Evolutionary conservation across 1,139 yeast genomes (phyloP), one percentile per base, ranked within the genome.

Genomic region (Candida sanyaensis): DNA sequence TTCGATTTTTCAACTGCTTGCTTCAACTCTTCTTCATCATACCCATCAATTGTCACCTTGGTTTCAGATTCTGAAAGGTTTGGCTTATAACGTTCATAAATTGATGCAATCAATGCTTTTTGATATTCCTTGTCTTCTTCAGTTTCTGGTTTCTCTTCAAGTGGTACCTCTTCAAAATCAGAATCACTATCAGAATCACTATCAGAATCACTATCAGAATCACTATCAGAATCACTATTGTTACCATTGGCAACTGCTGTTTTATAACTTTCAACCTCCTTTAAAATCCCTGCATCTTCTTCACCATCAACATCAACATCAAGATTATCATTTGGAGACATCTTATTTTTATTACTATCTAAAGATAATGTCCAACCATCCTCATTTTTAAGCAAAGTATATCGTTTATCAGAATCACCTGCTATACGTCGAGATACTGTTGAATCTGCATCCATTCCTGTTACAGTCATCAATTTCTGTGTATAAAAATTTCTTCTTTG

Each of bases 401-500:
- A 95, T 54, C 86, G 86, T 49, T 84, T 75, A 52, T 87, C 90
- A 53, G 80, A 83, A 55, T 90, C 96, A 37, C 97, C 89, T 0
- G 97, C 91, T n/a, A 93, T 80, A 52, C 98, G 73, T 49, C 80
- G 69, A 2, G 78, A 67, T 1, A 69, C 62, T 49, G 65, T 70
- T 1, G 80, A 80, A 43, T 66, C 73, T n/a, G 82, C 90, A 44
- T 86, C 88, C 83, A 88, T 78, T 0, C 97, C 98, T 7, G 90
- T 81, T 1, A 88, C 82, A 55, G 84, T 85, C 91, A 95, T 87
- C 33, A 93, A 71, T 55, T 83, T 79, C 64, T 93, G 98, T 0
- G 99, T 93, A 55, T 86, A 84, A 61, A 82, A 91, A 63, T 95
- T 95, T 53, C 99, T 76, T 64, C 90, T 90, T 54, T 90, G 88